Evolutionary conservation across 495 filamentous ascomycete species (phyloP), one percentile per base, ranked within the genome.

Genomic region (Mycothermus thermophilus): DNA sequence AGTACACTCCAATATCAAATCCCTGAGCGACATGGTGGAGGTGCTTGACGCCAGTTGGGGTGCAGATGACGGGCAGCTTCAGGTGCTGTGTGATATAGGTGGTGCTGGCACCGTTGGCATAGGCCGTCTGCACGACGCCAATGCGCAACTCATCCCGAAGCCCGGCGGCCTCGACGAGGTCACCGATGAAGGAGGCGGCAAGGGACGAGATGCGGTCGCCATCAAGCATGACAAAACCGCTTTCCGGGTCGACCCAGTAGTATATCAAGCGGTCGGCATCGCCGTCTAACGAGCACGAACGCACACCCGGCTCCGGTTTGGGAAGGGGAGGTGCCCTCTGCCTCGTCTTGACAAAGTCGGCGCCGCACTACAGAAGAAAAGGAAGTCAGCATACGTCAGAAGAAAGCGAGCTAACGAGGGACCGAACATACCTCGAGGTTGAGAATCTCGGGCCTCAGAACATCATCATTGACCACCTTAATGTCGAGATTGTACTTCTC

Each of bases 161-260:
- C 5, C 85, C 86, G 31, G 87, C 79, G 32, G 69, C 75, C 20
- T 75, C 72, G 22, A 80, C 77, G 14, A 95, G 80, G 38, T 94
- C 85, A 20, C 80, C 83, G 40, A 97, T 88, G 67, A 94, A 97
- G 11, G 77, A 79, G 28, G 92, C 90, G 8, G 86, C 83, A 24
- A 97, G 76, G 2, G 85, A 94, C 14, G 92, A 87, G 47, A 97
- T 96, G 37, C 87, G 86, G 56, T 97, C 90, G 43, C 90, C 90
- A 51, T 97, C 90, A 5, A 97, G 73, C 39, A 97, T 76, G 44
- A 79, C 76, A 63, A 97, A 97, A 22, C 71, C 70, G 35, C 69
- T 75, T 41, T 87, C 77, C 4, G 78, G 67, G 48, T 94, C 85
- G 31, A 71, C 56, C 69, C 88, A 96, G 62, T 94, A 97, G 67